Percentiles rank a stretch among this genome's conserved stretches.
These are phyloP conservation scores for Gastrolobium bilobum DNA, from an alignment of 306 rosid species.

Conservation along the genomic window DNA sequence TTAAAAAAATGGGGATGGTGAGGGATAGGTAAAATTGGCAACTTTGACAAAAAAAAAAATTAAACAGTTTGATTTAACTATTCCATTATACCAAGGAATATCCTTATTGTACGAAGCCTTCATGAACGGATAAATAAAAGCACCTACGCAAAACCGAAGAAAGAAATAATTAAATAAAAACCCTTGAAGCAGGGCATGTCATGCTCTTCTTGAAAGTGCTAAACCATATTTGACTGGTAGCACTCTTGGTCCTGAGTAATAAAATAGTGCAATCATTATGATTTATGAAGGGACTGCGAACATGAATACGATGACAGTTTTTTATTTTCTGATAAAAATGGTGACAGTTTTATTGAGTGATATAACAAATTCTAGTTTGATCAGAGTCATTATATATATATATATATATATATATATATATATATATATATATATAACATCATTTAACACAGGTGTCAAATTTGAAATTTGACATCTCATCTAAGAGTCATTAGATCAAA, in stretches of 20 bases:
- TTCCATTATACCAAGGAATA: slow-evolving; percentile 15
- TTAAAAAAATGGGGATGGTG: background rate
- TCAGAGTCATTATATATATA: background rate
- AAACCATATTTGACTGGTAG: background rate
- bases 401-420: too few species aligned
- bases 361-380: background rate
- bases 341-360: background rate
- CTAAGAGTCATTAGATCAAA: too few species aligned
- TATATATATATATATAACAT: too few species aligned
- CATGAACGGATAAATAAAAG: background rate
- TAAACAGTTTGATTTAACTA: background rate
- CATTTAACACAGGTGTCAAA: too few species aligned
- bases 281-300: background rate
- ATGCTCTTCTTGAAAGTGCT: background rate
- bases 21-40: background rate
- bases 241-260: background rate
- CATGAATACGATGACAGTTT: background rate
- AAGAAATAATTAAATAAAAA: background rate
- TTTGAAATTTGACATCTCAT: too few species aligned
- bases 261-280: slow-evolving; percentile 17
- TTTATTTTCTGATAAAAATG: background rate
- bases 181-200: background rate
- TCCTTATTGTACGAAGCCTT: background rate
- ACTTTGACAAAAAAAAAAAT: background rate
- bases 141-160: background rate